A percentile compares a stretch with the other conserved stretches of the same genome.
Conservation (phyloP, 2,329 filamentous ascomycete genomes). For the Aspergillus sp. region DNA sequence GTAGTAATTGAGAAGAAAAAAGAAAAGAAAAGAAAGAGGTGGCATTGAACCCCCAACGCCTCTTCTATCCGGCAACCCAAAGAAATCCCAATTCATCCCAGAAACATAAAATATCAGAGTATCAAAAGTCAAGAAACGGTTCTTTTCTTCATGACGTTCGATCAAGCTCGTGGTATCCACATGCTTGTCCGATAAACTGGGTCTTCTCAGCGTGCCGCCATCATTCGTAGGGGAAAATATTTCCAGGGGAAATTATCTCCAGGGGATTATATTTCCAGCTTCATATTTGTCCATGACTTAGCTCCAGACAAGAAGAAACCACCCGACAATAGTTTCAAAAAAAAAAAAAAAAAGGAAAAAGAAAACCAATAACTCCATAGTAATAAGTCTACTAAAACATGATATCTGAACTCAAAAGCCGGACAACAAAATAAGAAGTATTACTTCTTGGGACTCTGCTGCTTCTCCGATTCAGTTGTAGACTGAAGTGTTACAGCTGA, state of each 20-base stretch:
- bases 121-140: conserved; percentile 15
- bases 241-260: conserved; percentile 8
- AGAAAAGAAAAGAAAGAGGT: not conserved
- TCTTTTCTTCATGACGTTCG: not conserved
- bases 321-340: no score
- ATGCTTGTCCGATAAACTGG: not conserved
- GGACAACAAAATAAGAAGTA: no score
- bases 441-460: not conserved
- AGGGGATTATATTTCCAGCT: conserved; percentile 5
- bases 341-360: no score
- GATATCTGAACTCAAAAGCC: no score
- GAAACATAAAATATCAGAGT: no score
- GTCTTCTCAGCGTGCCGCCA: not conserved
- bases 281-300: conserved; percentile 1
- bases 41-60: not conserved
- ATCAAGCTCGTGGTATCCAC: not conserved
- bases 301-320: no score
- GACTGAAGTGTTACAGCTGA: conserved; percentile 10
- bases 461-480: not conserved
- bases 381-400: no score
- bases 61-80: not conserved
- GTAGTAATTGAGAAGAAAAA: not conserved
- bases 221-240: conserved; percentile 7
- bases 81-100: not conserved
- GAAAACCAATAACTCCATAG: no score